A percentile compares a stretch with the other conserved stretches of the same genome.
phyloP scores from a whole-genome alignment of 1,139 yeast genomes.

The Scheffersomyces quercinus region DNA sequence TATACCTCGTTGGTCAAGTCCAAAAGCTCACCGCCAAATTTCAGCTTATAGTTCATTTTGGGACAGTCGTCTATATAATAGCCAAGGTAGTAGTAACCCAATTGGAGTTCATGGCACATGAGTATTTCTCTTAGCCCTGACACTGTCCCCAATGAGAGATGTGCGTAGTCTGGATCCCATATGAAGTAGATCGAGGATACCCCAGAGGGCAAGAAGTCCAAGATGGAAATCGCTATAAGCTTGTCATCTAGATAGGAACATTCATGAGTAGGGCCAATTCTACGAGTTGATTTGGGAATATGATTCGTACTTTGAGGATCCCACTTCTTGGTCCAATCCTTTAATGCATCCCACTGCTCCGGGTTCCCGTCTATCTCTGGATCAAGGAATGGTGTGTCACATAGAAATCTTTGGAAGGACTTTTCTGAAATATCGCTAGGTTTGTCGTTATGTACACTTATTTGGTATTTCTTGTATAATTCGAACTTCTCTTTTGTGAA shows the following conservation, averaged over 20 bases:
- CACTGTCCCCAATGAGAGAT: constrained; percentile 73
- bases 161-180: constrained; percentile 81
- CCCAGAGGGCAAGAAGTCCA: constrained; percentile 76
- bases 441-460: constrained; percentile 62
- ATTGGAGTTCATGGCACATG: constrained; percentile 42
- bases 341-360: constrained; percentile 30
- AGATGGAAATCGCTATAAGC: constrained; percentile 73
- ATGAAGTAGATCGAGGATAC: constrained; percentile 84
- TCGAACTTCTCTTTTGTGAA: constrained; percentile 63
- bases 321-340: constrained; percentile 31
- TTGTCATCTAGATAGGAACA: constrained; percentile 66
- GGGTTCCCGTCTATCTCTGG: constrained; percentile 25
- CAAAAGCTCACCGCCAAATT: constrained; percentile 72
- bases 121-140: constrained; percentile 74
- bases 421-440: constrained; percentile 43
- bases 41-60: constrained; percentile 81
- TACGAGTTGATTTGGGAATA: constrained; percentile 1
- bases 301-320: background rate
- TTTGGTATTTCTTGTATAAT: constrained; percentile 71
- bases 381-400: constrained; percentile 60
- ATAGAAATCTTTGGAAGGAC: constrained; percentile 65
- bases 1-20: constrained; percentile 53
- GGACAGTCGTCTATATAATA: constrained; percentile 75
- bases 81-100: constrained; percentile 68
- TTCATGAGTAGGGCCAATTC: constrained; percentile 67